Percentiles rank a stretch among this genome's conserved stretches.
phyloP scores from a whole-genome alignment of 2,329 filamentous ascomycete species.

The Arachnomyces sp. region DNA sequence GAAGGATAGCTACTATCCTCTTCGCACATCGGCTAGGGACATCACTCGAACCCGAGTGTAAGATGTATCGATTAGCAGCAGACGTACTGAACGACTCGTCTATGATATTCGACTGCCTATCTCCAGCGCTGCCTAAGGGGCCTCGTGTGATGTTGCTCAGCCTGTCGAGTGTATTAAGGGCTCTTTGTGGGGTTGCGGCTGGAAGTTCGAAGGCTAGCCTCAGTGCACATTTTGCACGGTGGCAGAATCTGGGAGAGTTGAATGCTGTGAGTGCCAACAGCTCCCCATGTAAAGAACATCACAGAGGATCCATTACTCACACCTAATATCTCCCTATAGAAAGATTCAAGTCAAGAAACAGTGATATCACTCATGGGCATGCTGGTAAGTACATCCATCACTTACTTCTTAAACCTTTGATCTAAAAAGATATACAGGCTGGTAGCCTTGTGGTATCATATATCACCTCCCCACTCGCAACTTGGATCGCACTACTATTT shows the following conservation, averaged over 20 bases:
- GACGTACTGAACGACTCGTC: slow-evolving; percentile 83
- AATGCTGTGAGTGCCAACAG: slow-evolving; percentile 56
- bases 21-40: slow-evolving; percentile 78
- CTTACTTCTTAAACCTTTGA: not conserved
- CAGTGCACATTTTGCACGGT: slow-evolving; percentile 81
- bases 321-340: slow-evolving; percentile 31
- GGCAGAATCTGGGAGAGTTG: slow-evolving; percentile 81
- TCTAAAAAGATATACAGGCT: slow-evolving; percentile 31
- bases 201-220: slow-evolving; percentile 84
- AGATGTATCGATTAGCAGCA: slow-evolving; percentile 76
- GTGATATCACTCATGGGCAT: slow-evolving; percentile 83
- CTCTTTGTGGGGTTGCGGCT: slow-evolving; percentile 80
- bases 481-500: slow-evolving; percentile 63
- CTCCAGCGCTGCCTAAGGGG: slow-evolving; percentile 59
- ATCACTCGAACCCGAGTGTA: slow-evolving; percentile 81
- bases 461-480: slow-evolving; percentile 61
- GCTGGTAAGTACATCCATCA: slow-evolving; percentile 43
- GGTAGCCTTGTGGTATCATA: slow-evolving; percentile 73
- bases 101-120: slow-evolving; percentile 77
- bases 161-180: slow-evolving; percentile 52
- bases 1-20: slow-evolving; percentile 72
- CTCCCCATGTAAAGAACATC: slow-evolving; percentile 1
- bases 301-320: slow-evolving; percentile 14
- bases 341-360: slow-evolving; percentile 93
- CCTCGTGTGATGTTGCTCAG: slow-evolving; percentile 51